Evolutionary conservation across 306 rosid species (phyloP).

Genomic region (Sesbania bispinosa): DNA sequence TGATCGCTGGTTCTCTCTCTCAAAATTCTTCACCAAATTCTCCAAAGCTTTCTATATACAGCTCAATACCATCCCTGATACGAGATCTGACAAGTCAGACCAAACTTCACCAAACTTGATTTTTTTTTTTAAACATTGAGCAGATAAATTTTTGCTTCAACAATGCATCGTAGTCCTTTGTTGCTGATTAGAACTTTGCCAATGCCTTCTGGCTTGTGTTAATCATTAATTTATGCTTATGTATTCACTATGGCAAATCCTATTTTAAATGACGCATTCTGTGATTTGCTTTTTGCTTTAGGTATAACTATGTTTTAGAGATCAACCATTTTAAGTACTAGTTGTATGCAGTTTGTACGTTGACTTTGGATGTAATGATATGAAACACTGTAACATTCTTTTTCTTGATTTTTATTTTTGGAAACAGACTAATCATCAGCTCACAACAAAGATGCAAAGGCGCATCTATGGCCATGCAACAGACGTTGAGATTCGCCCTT

Average conservation of each 20-base stretch:
- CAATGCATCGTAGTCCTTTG: background rate
- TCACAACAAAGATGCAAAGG: slow-evolving; percentile 79
- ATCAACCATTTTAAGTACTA: background rate
- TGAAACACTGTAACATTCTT: background rate
- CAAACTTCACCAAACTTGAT: background rate
- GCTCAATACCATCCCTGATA: background rate
- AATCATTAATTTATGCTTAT: background rate
- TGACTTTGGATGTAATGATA: background rate
- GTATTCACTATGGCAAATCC: background rate
- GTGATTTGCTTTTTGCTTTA: background rate
- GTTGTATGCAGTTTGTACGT: background rate
- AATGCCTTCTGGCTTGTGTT: background rate
- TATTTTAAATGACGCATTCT: background rate
- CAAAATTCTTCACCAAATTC: background rate
- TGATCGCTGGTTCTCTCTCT: background rate
- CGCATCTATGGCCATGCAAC: slow-evolving; percentile 82
- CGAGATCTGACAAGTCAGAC: background rate
- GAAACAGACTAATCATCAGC: slow-evolving; percentile 65
- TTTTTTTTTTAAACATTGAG: background rate
- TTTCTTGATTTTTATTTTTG: slow-evolving; percentile 18
- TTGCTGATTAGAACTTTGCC: background rate
- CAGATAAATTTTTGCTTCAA: background rate
- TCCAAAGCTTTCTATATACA: background rate
- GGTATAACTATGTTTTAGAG: slow-evolving; percentile 11
- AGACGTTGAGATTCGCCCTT: slow-evolving; percentile 79